Evolutionary conservation across 1,284 basidiomycete species (phyloP).

Genomic region (Ceratobasidium sp.): DNA sequence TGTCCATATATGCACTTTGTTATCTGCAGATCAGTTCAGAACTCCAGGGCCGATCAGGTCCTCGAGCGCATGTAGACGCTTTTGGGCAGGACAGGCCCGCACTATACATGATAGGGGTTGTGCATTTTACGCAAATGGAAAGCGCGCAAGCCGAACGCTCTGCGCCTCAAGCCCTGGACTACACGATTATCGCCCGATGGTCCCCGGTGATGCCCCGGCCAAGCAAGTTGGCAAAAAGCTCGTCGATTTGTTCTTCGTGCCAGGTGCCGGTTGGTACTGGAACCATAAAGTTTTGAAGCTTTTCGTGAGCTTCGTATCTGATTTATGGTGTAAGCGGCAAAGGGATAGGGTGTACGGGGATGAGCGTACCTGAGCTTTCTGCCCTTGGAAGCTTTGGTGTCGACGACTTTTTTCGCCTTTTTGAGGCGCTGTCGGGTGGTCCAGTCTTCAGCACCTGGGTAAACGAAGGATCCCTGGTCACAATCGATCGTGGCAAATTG

Average conservation of each 20-base stretch:
- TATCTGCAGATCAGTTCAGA: neutral
- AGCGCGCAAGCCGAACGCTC: neutral
- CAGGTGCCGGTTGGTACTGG: constrained; percentile 80
- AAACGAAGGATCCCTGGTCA: neutral
- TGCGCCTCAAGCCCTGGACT: neutral
- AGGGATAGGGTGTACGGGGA: neutral
- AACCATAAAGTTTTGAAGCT: constrained; percentile 94
- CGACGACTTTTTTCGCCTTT: constrained; percentile 82
- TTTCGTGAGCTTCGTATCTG: constrained; percentile 93
- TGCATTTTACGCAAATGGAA: neutral
- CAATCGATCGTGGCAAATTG: too few species aligned
- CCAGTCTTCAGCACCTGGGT: constrained; percentile 68
- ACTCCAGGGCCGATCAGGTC: neutral
- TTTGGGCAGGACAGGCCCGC: neutral
- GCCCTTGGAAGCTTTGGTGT: constrained; percentile 95
- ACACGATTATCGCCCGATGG: neutral
- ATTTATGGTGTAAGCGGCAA: neutral
- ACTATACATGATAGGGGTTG: neutral
- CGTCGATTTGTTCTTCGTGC: constrained; percentile 95
- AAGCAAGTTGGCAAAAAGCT: constrained; percentile 87
- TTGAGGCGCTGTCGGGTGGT: constrained; percentile 69
- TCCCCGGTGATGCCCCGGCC: constrained; percentile 59
- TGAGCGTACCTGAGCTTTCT: constrained; percentile 77
- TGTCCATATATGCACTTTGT: neutral
- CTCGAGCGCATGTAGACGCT: neutral